These are phyloP conservation scores for Arabidopsis lyrata DNA, from an alignment of 441 rosid species.

Conservation along the genomic window DNA sequence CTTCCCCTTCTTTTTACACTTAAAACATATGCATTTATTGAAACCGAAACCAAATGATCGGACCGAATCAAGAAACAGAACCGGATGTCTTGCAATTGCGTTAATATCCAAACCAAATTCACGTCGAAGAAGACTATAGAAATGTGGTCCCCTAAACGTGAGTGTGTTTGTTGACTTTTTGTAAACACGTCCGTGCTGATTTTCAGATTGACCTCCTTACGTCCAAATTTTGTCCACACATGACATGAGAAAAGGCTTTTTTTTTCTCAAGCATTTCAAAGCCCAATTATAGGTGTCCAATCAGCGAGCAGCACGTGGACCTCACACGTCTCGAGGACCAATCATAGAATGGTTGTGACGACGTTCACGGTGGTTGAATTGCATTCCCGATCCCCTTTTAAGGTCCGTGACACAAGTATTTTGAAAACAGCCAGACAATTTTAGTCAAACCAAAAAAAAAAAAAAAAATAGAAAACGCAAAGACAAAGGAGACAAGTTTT, in stretches of 20 bases:
- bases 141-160: not conserved
- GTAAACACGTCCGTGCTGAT: slow-evolving; percentile 1
- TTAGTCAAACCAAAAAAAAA: not conserved
- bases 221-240: slow-evolving; percentile 8
- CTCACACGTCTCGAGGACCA: slow-evolving; percentile 20
- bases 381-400: slow-evolving; percentile 8
- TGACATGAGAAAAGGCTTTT: slow-evolving; percentile 23
- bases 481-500: not conserved
- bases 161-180: slow-evolving; percentile 27
- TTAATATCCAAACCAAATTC: not conserved
- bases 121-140: not conserved
- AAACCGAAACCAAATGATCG: too few species aligned
- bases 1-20: not conserved
- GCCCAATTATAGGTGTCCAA: slow-evolving; percentile 29
- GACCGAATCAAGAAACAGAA: too few species aligned
- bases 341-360: slow-evolving; percentile 30
- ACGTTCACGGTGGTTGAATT: slow-evolving; percentile 29
- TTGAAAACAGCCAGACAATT: slow-evolving; percentile 16
- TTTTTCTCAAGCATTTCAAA: slow-evolving; percentile 10
- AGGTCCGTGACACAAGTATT: not conserved
- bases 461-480: not conserved
- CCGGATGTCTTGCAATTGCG: not conserved
- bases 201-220: not conserved
- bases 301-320: not conserved
- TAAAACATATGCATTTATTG: too few species aligned